Conservation (phyloP, 768 basidiomycete species). For the Suillus alpinus region DNA sequence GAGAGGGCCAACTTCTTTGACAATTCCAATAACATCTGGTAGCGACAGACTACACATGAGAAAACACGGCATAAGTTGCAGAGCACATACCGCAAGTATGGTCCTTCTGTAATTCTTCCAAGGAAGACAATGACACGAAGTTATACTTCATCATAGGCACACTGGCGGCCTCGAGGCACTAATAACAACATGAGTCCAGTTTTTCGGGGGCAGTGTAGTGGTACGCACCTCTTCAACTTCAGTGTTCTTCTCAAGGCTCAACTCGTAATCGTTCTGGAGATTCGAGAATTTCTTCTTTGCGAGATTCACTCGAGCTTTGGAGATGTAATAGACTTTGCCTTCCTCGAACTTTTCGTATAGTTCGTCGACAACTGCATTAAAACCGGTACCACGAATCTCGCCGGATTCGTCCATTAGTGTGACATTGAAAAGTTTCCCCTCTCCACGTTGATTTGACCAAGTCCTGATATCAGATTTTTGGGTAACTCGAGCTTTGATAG, state of each 20-base stretch:
- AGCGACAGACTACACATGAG: background rate
- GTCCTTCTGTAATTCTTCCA: conserved; percentile 72
- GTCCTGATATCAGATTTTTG: conserved; percentile 85
- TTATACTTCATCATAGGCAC: conserved; percentile 83
- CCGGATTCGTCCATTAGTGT: conserved; percentile 95
- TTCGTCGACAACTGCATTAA: conserved; percentile 82
- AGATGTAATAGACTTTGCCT: conserved; percentile 89
- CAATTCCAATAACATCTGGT: conserved; percentile 82
- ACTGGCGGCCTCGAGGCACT: conserved; percentile 79
- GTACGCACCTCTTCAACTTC: conserved; percentile 76
- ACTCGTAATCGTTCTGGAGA: conserved; percentile 88
- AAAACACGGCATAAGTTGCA: background rate
- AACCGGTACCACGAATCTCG: conserved; percentile 87
- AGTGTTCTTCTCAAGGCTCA: conserved; percentile 79
- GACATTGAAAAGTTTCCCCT: conserved; percentile 92
- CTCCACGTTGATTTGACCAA: conserved; percentile 89
- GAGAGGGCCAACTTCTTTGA: conserved; percentile 73
- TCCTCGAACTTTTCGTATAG: conserved; percentile 85
- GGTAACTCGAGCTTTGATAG: conserved; percentile 91
- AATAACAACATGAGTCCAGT: conserved; percentile 8
- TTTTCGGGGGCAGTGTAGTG: conserved; percentile 1
- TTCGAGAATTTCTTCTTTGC: conserved; percentile 97
- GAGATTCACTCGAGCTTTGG: conserved; percentile 87
- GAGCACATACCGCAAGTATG: conserved; percentile 67
- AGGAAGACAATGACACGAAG: conserved; percentile 63